Evolutionary conservation across 2,329 filamentous ascomycete genomes (phyloP), one percentile per base, ranked within the genome.

Genomic region (Colletotrichum tropicicola): DNA sequence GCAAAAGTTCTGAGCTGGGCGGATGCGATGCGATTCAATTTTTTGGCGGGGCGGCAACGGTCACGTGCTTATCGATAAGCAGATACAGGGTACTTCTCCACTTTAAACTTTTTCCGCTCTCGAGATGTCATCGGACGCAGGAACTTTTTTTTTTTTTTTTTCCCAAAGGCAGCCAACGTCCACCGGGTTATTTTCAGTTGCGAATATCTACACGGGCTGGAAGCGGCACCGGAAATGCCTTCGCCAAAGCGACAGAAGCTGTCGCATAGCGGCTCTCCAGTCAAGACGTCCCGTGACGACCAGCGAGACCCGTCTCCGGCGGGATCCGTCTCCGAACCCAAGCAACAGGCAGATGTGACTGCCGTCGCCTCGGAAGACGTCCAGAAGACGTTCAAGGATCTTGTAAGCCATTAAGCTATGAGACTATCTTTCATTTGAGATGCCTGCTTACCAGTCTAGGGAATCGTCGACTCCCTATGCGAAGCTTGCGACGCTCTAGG

Each of bases 401-500:
- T 92, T 45, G 85, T 87, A 75, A 28, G 79, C 54, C 25, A 5
- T 5, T n/a, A 37, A 19, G 35, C 12, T 19, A 2, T 9, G 4
- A 7, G 4, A 8, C 17, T 15, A 5, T 12, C n/a, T 3, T 27
- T 17, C 8, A 9, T 19, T 17, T n/a, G 3, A 27, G 15, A n/a
- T 5, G 23, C 44, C 25, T 19, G n/a, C 71, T 72, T 67, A 74
- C 43, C 19, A 17, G 19, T 4, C 2, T 57, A 90, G 88, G 95
- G 95, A 23, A 87, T 98, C 52, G 92, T 94, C 63, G 93, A 97
- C 59, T 87, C 92, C 28, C 85, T 99, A 56, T 97, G 93, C 79
- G 94, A 98, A 75, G 93, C 95, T 52, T 98, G 95, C 80, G 87
- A 87, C 5, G 84, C 87, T 0, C 85, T 98, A 56, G 91, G 92